Evolutionary conservation across 192 early-diverging fungal species (phyloP), one percentile per base, ranked within the genome.

Genomic region (Physocladia obscura): DNA sequence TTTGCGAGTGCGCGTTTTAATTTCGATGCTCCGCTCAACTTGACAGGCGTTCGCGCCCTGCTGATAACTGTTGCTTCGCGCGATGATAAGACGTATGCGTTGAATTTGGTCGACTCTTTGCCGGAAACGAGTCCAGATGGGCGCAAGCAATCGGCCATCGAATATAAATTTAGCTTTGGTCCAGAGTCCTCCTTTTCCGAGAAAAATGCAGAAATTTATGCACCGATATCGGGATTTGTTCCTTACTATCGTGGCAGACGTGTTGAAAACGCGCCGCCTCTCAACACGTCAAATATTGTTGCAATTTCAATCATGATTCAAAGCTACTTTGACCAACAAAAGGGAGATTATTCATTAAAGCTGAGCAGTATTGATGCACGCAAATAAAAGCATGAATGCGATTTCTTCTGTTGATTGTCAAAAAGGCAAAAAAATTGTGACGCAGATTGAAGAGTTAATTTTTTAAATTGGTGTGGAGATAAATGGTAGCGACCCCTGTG

Each of bases 261-360:
- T 13, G 44, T 60, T 1, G 35, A 21, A 17, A 39, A 70, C 48
- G 44, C 2, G 17, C n/a, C 56, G 4, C 24, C 11, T 8, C 21
- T 70, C 22, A 36, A 61, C 30, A 4, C 49, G 26, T 32, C 29
- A 15, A 61, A 60, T 3, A 50, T 70, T 61, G 31, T 50, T 32
- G 37, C 17, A 13, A 19, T 70, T 6, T 70, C 69, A 0, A 49
- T 70, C 11, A 70, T 70, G 69, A 51, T 61, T 3, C 69, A 70
- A 44, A 60, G 57, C 34, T 70, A 60, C 32, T 70, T 70, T 70
- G 69, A 70, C 36, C 8, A 44, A 26, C 69, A 70, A 38, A 57
- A 70, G 32, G 69, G 69, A 29, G 3, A 27, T 17, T 68, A 56
- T 30, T 34, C 52, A 29, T 8, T 38, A 40, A 52, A 39, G 4